Evolutionary conservation across 2,329 filamentous ascomycete species (phyloP), one percentile per base, ranked within the genome.

Genomic region (Hypoxylon sp.): DNA sequence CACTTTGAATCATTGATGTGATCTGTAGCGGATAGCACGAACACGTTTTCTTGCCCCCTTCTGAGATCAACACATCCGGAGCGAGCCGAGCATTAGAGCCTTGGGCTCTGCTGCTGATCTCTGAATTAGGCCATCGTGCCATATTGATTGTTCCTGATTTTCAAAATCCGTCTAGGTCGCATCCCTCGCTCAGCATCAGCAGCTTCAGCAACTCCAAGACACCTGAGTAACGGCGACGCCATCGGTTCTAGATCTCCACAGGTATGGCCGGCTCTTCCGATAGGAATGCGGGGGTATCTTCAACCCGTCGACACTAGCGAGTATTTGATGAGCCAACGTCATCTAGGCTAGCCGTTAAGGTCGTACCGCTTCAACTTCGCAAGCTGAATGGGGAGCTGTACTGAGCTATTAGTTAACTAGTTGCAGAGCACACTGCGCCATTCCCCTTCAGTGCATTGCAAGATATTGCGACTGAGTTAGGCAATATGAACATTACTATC

Each of bases 41-140:
- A 37, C 39, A 43, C 29, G 37, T 43, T 37, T 47, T 50, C 16
- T 27, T 25, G 14, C 60, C 61, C 41, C 51, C 30, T 53, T 37
- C 43, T 16, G 21, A 52, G 62, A 65, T 65, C 62, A 60, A 43
- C 54, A 61, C 55, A 21, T 52, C 56, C 66, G 66, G 63, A 58
- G 66, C 59, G 55, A 65, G 62, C 65, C 65, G 62, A 62, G 51
- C 51, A 52, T 34, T 45, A 30, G 41, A 61, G 53, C 57, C 50
- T 37, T 48, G 41, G 53, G 16, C 30, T 39, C 16, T 41, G 21
- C 45, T n/a, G 57, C 50, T 37, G 54, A 65, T 63, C 59, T 19
- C 46, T 53, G 6, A 50, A 56, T 43, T 45, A 27, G 39, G 54
- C 62, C 21, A 65, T 60, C 57, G 45, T 62, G 37, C 54, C 45